Evolutionary conservation across 495 filamentous ascomycete species (phyloP), one percentile per base, ranked within the genome.

Genomic region (Aspergillus carlsbadensis): DNA sequence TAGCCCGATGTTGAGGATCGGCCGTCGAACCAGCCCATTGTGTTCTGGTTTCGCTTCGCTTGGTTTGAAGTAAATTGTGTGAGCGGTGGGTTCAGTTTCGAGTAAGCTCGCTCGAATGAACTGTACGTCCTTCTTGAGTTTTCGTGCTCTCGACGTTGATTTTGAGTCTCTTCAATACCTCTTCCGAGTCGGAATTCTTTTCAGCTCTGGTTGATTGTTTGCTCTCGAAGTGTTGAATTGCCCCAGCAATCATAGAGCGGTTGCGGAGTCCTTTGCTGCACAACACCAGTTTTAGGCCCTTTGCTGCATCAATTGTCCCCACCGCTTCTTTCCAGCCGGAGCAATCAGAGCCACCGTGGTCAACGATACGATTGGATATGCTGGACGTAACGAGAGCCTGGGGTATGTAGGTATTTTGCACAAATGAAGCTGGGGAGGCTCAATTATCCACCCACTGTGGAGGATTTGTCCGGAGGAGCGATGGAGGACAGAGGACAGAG

Each of bases 1-100:
- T 58, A 55, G 34, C 52, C 44, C 2, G 65, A 66, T 20, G 67
- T 63, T 6, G 67, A 65, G 35, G 66, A 73, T 51, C 60, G 64
- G 41, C 76, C 75, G 50, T 75, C 71, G 48, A 79, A 79, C 78
- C 78, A 81, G 47, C 74, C 74, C 78, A 81, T 81, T 57, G 66
- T 68, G 56, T 29, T 22, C 36, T n/a, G n/a, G n/a, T n/a, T n/a
- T 15, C 6, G 31, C 24, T 20, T 55, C 21, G 21, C n/a, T 29
- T 14, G 33, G 36, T 46, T 42, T 22, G 39, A 29, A 8, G 26
- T 29, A 13, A 26, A 20, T 39, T n/a, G 52, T 24, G 35, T 33
- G 41, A 45, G n/a, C 50, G 54, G 42, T 6, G 14, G 15, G 34
- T 55, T 45, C 2, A 17, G 34, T 52, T 52, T 42, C 13, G 39